These are phyloP conservation scores for Isabelozyma heimii DNA, from an alignment of 805 yeast species.

Conservation along the genomic window DNA sequence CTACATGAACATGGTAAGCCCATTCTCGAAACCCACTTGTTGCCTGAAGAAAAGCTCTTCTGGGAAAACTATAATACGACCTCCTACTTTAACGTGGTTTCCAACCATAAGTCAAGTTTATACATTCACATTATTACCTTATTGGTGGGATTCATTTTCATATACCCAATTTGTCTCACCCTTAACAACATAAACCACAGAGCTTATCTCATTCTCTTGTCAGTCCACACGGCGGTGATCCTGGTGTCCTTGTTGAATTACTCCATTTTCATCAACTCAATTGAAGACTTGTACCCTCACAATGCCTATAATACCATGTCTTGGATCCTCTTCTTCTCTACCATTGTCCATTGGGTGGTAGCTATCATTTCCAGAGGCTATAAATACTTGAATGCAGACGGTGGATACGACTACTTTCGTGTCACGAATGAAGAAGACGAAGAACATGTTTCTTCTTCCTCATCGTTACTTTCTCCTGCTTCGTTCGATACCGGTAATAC, in stretches of 20 bases:
- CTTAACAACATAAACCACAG: slow-evolving; percentile 57
- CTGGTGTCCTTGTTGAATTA: slow-evolving; percentile 53
- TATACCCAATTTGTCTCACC: slow-evolving; percentile 69
- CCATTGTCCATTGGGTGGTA: slow-evolving; percentile 51
- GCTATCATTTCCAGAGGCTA: slow-evolving; percentile 51
- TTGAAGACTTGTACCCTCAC: slow-evolving; percentile 68
- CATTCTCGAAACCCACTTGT: slow-evolving; percentile 62
- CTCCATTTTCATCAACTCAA: slow-evolving; percentile 55
- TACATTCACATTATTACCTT: slow-evolving; percentile 52
- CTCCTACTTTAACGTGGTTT: slow-evolving; percentile 58
- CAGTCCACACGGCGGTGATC: slow-evolving; percentile 46
- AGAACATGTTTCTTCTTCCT: slow-evolving; percentile 9
- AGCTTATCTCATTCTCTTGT: slow-evolving; percentile 57
- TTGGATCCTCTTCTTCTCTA: slow-evolving; percentile 52
- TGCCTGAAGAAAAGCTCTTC: slow-evolving; percentile 68
- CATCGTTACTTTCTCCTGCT: neutral
- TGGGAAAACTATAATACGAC: slow-evolving; percentile 83
- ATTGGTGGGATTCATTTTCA: slow-evolving; percentile 42
- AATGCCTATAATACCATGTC: slow-evolving; percentile 72
- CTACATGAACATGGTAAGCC: slow-evolving; percentile 67
- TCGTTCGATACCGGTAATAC: neutral
- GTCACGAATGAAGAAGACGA: slow-evolving; percentile 10
- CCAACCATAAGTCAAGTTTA: slow-evolving; percentile 51
- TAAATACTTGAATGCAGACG: slow-evolving; percentile 8
- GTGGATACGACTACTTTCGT: slow-evolving; percentile 7